Percentiles rank a stretch among this genome's conserved stretches.
These are phyloP conservation scores for Hemisphaericaspora xylanilytica DNA, from an alignment of 1,139 yeast genomes.

Conservation along the genomic window DNA sequence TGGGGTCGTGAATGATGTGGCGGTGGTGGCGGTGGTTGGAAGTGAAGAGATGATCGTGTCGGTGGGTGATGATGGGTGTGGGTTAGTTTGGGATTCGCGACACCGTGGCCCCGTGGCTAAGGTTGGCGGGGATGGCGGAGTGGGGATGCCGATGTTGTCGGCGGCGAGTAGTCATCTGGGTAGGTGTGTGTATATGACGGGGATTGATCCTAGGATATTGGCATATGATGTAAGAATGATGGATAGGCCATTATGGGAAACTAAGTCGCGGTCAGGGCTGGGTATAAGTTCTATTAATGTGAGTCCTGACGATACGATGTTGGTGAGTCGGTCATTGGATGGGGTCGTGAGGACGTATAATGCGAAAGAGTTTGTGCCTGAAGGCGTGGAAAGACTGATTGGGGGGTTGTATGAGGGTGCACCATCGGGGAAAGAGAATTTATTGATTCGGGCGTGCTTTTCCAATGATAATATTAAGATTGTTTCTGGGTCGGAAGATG, in stretches of 20 bases:
- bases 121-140: conserved; percentile 39
- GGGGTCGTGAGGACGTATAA: conserved; percentile 58
- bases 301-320: conserved; percentile 46
- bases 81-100: conserved; percentile 64
- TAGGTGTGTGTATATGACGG: conserved; percentile 51
- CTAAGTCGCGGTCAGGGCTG: conserved; percentile 22
- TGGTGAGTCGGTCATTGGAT: conserved; percentile 58
- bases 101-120: conserved; percentile 43
- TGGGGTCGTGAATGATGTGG: conserved; percentile 54
- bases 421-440: conserved; percentile 51
- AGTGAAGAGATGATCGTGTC: conserved; percentile 37
- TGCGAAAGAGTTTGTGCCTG: conserved; percentile 43
- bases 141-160: conserved; percentile 59
- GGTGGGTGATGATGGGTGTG: conserved; percentile 66
- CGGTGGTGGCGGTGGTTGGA: no score
- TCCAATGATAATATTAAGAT: conserved; percentile 36
- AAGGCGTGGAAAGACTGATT: conserved; percentile 36
- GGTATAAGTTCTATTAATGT: conserved; percentile 55
- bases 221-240: conserved; percentile 54
- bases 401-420: conserved; percentile 59
- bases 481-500: conserved; percentile 64
- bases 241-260: conserved; percentile 43
- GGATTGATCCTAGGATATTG: conserved; percentile 62
- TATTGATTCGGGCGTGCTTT: conserved; percentile 50
- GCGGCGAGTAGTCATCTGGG: conserved; percentile 43